Percentiles rank a stretch among this genome's conserved stretches.
These are phyloP conservation scores for Penicillium crystallinum DNA, from an alignment of 495 filamentous ascomycete genomes.

Conservation along the genomic window DNA sequence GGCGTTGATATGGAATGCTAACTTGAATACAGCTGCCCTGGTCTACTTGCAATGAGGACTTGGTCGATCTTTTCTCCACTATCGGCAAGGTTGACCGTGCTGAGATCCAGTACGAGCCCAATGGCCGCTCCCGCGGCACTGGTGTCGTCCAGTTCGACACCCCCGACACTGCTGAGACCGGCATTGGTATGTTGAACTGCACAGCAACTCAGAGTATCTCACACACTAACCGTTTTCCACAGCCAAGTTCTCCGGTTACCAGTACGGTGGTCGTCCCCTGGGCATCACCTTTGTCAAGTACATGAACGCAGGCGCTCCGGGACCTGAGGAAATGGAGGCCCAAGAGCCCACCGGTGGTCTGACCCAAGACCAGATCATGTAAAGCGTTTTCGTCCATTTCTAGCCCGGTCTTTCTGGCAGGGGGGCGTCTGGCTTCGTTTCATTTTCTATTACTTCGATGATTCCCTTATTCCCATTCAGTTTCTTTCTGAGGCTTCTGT, in stretches of 20 bases:
- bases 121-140: slow-evolving; percentile 89
- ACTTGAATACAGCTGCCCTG: slow-evolving; percentile 69
- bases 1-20: neutral
- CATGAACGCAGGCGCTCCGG: slow-evolving; percentile 55
- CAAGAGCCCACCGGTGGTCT: slow-evolving; percentile 63
- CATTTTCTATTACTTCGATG: slow-evolving; percentile 13
- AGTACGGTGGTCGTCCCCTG: slow-evolving; percentile 93
- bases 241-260: slow-evolving; percentile 95
- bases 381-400: slow-evolving; percentile 18
- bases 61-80: slow-evolving; percentile 92
- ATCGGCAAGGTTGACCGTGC: slow-evolving; percentile 97
- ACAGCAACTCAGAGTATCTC: neutral
- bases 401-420: slow-evolving; percentile 1
- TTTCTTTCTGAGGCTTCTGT: slow-evolving; percentile 1
- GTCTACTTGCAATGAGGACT: slow-evolving; percentile 97
- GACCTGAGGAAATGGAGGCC: slow-evolving; percentile 74
- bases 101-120: slow-evolving; percentile 97
- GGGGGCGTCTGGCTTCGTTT: neutral
- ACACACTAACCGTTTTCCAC: slow-evolving; percentile 13
- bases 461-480: slow-evolving; percentile 25
- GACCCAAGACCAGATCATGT: slow-evolving; percentile 99
- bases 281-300: slow-evolving; percentile 92
- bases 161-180: slow-evolving; percentile 79
- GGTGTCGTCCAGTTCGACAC: slow-evolving; percentile 92
- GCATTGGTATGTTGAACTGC: slow-evolving; percentile 59